Conservation (phyloP, 495 filamentous ascomycete genomes). For the Friedmanniomyces simplex region DNA sequence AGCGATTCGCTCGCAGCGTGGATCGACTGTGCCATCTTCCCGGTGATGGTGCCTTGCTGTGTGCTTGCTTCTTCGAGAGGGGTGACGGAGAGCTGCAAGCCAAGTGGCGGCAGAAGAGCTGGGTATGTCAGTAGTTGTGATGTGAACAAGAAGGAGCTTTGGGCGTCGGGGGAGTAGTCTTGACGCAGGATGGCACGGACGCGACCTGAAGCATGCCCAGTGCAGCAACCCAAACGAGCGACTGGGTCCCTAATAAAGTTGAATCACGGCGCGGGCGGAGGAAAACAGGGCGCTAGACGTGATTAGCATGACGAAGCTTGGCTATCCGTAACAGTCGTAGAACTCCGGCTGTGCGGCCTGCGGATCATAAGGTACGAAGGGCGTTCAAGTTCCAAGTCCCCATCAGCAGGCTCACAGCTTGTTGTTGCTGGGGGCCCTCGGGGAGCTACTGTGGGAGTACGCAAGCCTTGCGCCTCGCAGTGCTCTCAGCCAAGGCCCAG, state of each 20-base stretch:
- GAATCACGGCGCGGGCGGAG: not conserved
- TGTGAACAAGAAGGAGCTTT: not conserved
- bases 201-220: not conserved
- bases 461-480: too few relatives aligned
- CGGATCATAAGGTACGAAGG: too few relatives aligned
- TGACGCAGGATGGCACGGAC: not conserved
- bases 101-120: not conserved
- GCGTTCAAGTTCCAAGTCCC: too few relatives aligned
- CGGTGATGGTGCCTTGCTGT: not conserved
- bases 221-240: not conserved
- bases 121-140: not conserved
- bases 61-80: not conserved
- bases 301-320: too few relatives aligned
- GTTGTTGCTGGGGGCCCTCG: too few relatives aligned
- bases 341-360: too few relatives aligned
- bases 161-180: not conserved
- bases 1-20: not conserved
- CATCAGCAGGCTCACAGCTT: too few relatives aligned
- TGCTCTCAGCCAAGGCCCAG: too few relatives aligned
- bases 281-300: not conserved
- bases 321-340: too few relatives aligned
- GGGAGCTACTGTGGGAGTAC: too few relatives aligned
- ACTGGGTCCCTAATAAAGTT: not conserved
- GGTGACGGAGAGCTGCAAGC: not conserved
- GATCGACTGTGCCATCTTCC: constrained; percentile 1